Percentiles rank a stretch among this genome's conserved stretches.
These are phyloP conservation scores for Xerocomus nothofagi DNA, from an alignment of 1,284 basidiomycete species.

Conservation along the genomic window DNA sequence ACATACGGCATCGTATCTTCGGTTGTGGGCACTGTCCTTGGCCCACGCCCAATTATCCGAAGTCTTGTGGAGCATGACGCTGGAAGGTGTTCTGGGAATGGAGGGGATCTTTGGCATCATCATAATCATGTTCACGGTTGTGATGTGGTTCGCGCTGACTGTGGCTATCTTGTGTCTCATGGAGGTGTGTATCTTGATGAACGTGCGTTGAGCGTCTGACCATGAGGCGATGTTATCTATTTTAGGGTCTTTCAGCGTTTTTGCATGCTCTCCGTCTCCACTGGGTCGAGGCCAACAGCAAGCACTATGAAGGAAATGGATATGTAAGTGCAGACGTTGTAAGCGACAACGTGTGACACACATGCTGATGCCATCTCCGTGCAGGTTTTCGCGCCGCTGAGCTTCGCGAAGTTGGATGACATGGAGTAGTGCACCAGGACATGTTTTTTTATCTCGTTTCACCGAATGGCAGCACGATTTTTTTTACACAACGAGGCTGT, in stretches of 20 bases:
- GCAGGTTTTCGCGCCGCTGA: constrained; percentile 67
- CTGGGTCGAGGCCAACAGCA: constrained; percentile 98
- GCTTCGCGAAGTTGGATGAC: constrained; percentile 55
- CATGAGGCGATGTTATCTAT: constrained; percentile 9
- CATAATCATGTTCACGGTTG: constrained; percentile 64
- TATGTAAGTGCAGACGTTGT: constrained; percentile 59
- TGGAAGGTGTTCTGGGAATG: constrained; percentile 60
- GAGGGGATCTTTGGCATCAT: constrained; percentile 59
- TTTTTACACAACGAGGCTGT: constrained; percentile 26
- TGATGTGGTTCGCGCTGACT: constrained; percentile 83
- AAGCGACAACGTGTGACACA: constrained; percentile 23
- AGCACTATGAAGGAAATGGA: constrained; percentile 91
- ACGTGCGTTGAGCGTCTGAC: constrained; percentile 20
- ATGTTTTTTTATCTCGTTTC: constrained; percentile 7
- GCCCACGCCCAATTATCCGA: constrained; percentile 98
- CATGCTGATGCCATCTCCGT: constrained; percentile 32
- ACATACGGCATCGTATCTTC: constrained; percentile 98
- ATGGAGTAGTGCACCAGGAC: constrained; percentile 19
- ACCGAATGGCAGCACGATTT: constrained; percentile 7
- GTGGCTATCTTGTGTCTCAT: constrained; percentile 84
- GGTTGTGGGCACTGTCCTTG: constrained; percentile 97
- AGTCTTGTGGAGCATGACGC: constrained; percentile 89
- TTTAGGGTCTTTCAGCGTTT: constrained; percentile 88
- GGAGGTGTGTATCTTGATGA: constrained; percentile 65
- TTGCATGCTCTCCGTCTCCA: constrained; percentile 95